Evolutionary conservation across 2,329 filamentous ascomycete genomes (phyloP), one percentile per base, ranked within the genome.

Genomic region (Keithomyces neogunnii): DNA sequence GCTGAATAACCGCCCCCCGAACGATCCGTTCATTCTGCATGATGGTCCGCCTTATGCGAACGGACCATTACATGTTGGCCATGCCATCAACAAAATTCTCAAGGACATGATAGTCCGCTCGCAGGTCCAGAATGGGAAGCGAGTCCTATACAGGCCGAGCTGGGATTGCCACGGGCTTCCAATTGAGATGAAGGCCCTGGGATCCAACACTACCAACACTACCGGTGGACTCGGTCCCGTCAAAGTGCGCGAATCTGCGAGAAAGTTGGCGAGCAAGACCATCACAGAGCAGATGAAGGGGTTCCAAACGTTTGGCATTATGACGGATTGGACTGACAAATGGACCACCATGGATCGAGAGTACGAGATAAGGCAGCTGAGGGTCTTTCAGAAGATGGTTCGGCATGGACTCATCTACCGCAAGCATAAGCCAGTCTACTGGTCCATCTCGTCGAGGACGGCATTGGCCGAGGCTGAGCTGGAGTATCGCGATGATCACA

Each of bases 101-200:
- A 99, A 99, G 73, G 93, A 99, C 69, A 88, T 97, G 62, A 88
- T 95, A 55, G 77, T 90, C 59, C 82, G 93, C 40, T 83, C 86
- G 55, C 84, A 96, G 70, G 73, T 97, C 54, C 82, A 88, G 54
- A 79, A 85, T 63, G 93, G 77, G 60, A 61, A 60, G 62, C 77
- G 81, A 55, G 84, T 97, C 35, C 76, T 83, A 39, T 99, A 95
- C 63, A 76, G 90, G 13, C 93, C 93, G 2, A 92, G 93, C 45
- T 99, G 93, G 93, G 95, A 99, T 66, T 99, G 93, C 59, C 93
- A 99, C 73, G 93, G 93, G 0, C 77, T 99, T 47, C 93, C 93
- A 1, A 99, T 99, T 63, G 93, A 99, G 75, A 78, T 97, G 60
- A 99, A 97, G 70, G 93, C 91, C 29, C 77, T 99, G 13, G 86